Percentiles rank a stretch among this genome's conserved stretches.
These are phyloP conservation scores for Suillus paluster DNA, from an alignment of 768 basidiomycete species.

Conservation along the genomic window DNA sequence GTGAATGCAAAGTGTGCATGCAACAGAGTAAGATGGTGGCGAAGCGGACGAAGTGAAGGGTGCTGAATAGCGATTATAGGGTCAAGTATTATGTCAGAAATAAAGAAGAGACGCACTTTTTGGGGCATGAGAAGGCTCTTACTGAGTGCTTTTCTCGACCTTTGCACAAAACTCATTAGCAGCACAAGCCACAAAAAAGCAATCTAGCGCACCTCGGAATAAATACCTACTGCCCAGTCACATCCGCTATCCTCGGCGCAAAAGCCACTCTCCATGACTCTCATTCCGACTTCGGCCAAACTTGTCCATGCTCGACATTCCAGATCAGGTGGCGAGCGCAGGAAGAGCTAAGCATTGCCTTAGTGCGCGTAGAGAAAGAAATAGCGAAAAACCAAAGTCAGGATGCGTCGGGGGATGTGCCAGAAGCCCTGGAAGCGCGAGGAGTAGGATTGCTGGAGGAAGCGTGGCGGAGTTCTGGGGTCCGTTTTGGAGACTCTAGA, in stretches of 20 bases:
- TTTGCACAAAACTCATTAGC: not conserved
- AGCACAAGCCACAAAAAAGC: constrained; percentile 12
- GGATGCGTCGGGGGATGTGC: too few species aligned
- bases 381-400: constrained; percentile 56
- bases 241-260: not conserved
- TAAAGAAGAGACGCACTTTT: constrained; percentile 35
- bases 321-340: constrained; percentile 55
- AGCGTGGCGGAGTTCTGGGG: constrained; percentile 33
- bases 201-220: not conserved
- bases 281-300: constrained; percentile 69
- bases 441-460: constrained; percentile 53
- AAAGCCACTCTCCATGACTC: constrained; percentile 6
- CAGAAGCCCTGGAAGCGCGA: constrained; percentile 62
- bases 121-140: constrained; percentile 3
- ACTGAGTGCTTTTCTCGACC: constrained; percentile 6
- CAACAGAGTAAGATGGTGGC: constrained; percentile 60
- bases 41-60: constrained; percentile 65
- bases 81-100: constrained; percentile 12
- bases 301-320: constrained; percentile 77
- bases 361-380: constrained; percentile 58
- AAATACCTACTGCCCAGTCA: constrained; percentile 1
- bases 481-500: not conserved
- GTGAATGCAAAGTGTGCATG: constrained; percentile 54
- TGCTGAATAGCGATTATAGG: constrained; percentile 44
- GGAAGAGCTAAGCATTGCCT: constrained; percentile 55